Percentiles rank a stretch among this genome's conserved stretches.
Evolutionary conservation across 768 basidiomycete species (phyloP).

Genomic region (Tricholoma sp.): DNA sequence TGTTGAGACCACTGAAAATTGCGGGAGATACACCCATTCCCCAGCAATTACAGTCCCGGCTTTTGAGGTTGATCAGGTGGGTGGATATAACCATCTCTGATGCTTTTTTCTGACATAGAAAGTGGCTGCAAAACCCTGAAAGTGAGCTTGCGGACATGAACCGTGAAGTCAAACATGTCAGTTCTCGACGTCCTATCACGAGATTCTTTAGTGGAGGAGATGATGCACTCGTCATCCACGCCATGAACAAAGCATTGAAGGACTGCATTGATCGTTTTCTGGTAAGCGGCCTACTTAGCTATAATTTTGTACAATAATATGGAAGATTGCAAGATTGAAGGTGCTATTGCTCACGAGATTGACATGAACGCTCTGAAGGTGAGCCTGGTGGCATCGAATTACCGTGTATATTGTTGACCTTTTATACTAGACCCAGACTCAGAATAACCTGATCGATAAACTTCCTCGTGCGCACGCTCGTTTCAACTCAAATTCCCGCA

Average conservation of each 20-base stretch:
- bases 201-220: conserved; percentile 5
- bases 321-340: conserved; percentile 2
- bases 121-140: neutral
- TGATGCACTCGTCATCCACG: conserved; percentile 5
- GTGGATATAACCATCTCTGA: neutral
- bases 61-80: conserved; percentile 3
- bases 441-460: conserved; percentile 5
- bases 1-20: conserved; percentile 4
- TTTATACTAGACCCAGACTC: conserved; percentile 1
- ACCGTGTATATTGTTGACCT: neutral
- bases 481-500: conserved; percentile 8
- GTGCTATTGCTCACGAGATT: conserved; percentile 4
- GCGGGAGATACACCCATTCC: conserved; percentile 6
- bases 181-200: conserved; percentile 2
- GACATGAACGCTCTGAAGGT: conserved; percentile 5
- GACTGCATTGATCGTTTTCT: conserved; percentile 8
- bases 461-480: conserved; percentile 7
- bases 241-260: conserved; percentile 1
- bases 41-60: conserved; percentile 3
- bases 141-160: conserved; percentile 3
- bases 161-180: neutral
- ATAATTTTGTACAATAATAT: neutral
- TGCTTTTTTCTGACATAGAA: neutral
- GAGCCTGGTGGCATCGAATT: neutral
- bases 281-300: neutral